Conservation (phyloP, 176 grass and related monocot genomes). For the Aegilops bicornis region DNA sequence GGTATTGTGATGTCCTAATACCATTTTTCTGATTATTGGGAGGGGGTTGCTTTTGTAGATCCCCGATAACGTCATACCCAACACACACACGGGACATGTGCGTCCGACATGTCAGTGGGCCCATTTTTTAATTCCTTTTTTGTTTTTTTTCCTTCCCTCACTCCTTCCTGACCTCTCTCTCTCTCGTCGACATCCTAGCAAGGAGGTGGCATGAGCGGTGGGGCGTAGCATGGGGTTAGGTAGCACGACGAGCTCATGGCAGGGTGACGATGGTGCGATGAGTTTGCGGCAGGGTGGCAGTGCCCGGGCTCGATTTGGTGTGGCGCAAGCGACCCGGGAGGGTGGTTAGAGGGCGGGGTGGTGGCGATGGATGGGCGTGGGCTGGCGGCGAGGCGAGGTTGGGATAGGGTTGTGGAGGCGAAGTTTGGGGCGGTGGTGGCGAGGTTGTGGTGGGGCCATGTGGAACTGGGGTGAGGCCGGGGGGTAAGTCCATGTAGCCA, state of each 20-base stretch:
- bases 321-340: too few species aligned
- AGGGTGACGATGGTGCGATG: too few species aligned
- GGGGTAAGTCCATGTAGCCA: background rate
- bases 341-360: too few species aligned
- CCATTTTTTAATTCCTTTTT: background rate
- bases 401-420: background rate
- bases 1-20: background rate
- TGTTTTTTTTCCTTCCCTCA: background rate
- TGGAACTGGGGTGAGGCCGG: background rate
- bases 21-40: background rate
- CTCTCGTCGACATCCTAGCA: too few species aligned
- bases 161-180: background rate
- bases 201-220: too few species aligned
- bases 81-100: background rate
- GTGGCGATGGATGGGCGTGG: too few species aligned
- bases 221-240: too few species aligned
- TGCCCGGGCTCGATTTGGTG: too few species aligned
- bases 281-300: too few species aligned
- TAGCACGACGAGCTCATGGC: too few species aligned
- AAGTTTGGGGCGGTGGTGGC: too few species aligned
- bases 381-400: background rate
- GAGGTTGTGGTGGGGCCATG: rapidly evolving
- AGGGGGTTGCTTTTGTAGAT: background rate
- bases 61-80: too few species aligned
- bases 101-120: background rate